Conservation (phyloP, 768 basidiomycete species). For the Coprinopsis sp. region DNA sequence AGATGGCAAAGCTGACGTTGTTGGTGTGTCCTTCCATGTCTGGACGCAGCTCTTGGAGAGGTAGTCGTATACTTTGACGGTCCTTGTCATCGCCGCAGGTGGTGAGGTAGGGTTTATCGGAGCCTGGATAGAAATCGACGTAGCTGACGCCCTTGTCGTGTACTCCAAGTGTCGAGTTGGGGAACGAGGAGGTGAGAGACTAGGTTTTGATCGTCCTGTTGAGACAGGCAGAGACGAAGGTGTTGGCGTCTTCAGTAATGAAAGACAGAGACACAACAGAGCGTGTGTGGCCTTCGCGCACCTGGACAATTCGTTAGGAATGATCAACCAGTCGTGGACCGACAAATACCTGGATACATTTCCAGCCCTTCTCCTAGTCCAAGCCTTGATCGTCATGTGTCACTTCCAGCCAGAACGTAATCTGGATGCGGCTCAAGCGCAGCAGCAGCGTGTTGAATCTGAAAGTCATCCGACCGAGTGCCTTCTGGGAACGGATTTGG, state of each 20-base stretch:
- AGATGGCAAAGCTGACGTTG: slow-evolving; percentile 95
- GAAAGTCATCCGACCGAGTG: slow-evolving; percentile 94
- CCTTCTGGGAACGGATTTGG: slow-evolving; percentile 92
- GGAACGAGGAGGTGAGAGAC: slow-evolving; percentile 77
- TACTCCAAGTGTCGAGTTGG: slow-evolving; percentile 97
- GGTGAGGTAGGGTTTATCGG: slow-evolving; percentile 94
- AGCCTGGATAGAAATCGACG: slow-evolving; percentile 97
- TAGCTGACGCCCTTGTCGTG: slow-evolving; percentile 99
- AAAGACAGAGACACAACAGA: slow-evolving; percentile 98
- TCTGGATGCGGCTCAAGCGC: slow-evolving; percentile 98
- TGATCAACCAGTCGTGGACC: no score
- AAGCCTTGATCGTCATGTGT: slow-evolving; percentile 99
- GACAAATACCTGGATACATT: slow-evolving; percentile 95
- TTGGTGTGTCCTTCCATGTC: slow-evolving; percentile 96
- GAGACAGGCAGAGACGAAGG: slow-evolving; percentile 95
- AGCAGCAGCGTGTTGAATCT: slow-evolving; percentile 87
- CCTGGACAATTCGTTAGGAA: no score
- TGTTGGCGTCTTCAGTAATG: slow-evolving; percentile 96
- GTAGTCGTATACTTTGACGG: slow-evolving; percentile 99
- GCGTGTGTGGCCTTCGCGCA: slow-evolving; percentile 83
- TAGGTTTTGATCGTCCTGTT: slow-evolving; percentile 99
- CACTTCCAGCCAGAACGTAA: slow-evolving; percentile 95
- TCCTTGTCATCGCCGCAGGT: slow-evolving; percentile 97
- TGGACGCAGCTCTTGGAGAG: slow-evolving; percentile 97
- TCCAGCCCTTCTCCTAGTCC: slow-evolving; percentile 99